phyloP scores from a whole-genome alignment of 306 rosid genomes.

The Lathyrus oleraceus region DNA sequence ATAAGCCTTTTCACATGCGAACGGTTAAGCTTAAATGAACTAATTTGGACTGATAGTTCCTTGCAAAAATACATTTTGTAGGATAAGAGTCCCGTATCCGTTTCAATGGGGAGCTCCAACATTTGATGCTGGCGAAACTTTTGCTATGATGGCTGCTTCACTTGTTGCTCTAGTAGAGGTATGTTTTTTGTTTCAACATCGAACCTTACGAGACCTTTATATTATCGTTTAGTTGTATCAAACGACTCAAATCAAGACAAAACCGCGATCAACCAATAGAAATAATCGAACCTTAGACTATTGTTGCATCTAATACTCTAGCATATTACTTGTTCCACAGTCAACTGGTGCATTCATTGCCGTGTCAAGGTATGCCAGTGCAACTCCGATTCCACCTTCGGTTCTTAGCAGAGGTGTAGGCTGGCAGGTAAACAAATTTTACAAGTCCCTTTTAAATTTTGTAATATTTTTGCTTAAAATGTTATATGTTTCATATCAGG shows the following conservation, averaged over 20 bases:
- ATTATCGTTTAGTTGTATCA: not conserved
- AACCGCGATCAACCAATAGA: not conserved
- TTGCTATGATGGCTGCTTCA: conserved; percentile 97
- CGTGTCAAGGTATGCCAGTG: conserved; percentile 87
- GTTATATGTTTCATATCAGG: conserved; percentile 47
- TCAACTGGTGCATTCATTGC: conserved; percentile 89
- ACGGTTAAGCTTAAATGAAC: not conserved
- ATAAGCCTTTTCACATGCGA: not conserved
- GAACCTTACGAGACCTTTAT: not conserved
- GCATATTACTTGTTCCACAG: conserved; percentile 46
- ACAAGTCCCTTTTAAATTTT: not conserved
- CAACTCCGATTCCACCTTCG: conserved; percentile 90
- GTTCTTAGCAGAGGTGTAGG: conserved; percentile 95
- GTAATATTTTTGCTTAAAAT: not conserved
- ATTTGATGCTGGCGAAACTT: conserved; percentile 94
- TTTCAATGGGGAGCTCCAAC: conserved; percentile 99
- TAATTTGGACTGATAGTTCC: not conserved
- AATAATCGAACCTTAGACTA: not conserved
- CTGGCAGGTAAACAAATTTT: conserved; percentile 74
- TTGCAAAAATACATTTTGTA: conserved; percentile 30
- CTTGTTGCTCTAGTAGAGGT: conserved; percentile 97
- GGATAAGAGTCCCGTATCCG: conserved; percentile 96
- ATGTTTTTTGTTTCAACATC: not conserved
- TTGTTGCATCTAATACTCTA: not conserved
- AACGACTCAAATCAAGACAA: not conserved